Conservation (phyloP, 805 yeast species). For the Metschnikowia lachancei region DNA sequence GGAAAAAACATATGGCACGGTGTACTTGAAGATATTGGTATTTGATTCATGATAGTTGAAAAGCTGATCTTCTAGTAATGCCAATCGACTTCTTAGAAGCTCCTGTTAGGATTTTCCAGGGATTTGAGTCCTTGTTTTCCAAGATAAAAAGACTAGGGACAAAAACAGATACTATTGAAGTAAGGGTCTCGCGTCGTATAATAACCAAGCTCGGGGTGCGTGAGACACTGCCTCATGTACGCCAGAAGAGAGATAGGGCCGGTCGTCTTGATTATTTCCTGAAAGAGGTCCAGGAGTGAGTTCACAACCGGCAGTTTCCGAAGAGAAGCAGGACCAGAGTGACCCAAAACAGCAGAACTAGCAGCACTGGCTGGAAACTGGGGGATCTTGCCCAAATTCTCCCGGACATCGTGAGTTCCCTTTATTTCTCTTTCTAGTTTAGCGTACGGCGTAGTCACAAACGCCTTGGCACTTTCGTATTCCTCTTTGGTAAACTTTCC, state of each 20-base stretch:
- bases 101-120: too few relatives aligned
- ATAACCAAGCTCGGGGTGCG: constrained; percentile 75
- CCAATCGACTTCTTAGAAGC: too few relatives aligned
- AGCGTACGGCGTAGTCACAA: constrained; percentile 30
- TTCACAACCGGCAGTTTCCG: constrained; percentile 2
- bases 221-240: constrained; percentile 78
- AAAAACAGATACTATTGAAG: too few relatives aligned
- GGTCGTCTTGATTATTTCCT: constrained; percentile 55
- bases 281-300: constrained; percentile 32
- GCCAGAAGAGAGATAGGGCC: constrained; percentile 75
- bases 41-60: too few relatives aligned
- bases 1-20: too few relatives aligned
- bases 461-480: constrained; percentile 38
- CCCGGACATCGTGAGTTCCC: constrained; percentile 35
- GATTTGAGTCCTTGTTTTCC: too few relatives aligned
- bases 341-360: constrained; percentile 18
- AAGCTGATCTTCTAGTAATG: too few relatives aligned
- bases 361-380: constrained; percentile 32
- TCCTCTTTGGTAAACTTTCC: constrained; percentile 39
- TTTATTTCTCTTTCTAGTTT: constrained; percentile 37
- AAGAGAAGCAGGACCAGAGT: not conserved
- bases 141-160: too few relatives aligned
- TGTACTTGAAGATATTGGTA: too few relatives aligned
- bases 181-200: constrained; percentile 77
- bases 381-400: constrained; percentile 35